Conservation (phyloP, 495 filamentous ascomycete species). For the Tricharina praecox region DNA sequence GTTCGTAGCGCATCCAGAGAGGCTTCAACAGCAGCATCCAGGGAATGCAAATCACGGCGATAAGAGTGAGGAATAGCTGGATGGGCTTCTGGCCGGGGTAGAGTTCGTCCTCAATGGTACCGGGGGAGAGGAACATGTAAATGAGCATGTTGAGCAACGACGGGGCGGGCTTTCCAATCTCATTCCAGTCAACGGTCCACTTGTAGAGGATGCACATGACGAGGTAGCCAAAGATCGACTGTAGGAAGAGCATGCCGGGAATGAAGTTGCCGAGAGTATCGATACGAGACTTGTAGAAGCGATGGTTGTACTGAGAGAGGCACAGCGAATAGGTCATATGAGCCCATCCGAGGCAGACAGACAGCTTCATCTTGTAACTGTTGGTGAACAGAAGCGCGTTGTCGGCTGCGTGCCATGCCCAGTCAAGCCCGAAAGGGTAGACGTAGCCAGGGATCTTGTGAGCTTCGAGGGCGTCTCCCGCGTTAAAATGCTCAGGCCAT, state of each 20-base stretch:
- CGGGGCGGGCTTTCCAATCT: slow-evolving; percentile 48
- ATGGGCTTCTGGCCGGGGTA: slow-evolving; percentile 59
- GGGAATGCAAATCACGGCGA: slow-evolving; percentile 75
- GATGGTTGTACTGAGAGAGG: slow-evolving; percentile 80
- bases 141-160: slow-evolving; percentile 96
- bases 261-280: slow-evolving; percentile 96
- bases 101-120: slow-evolving; percentile 48
- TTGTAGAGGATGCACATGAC: slow-evolving; percentile 91
- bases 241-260: slow-evolving; percentile 98
- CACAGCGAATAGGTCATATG: slow-evolving; percentile 98
- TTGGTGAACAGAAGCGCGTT: slow-evolving; percentile 90
- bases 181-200: slow-evolving; percentile 81
- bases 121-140: slow-evolving; percentile 94
- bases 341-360: slow-evolving; percentile 84
- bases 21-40: slow-evolving; percentile 89
- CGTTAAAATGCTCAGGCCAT: slow-evolving; percentile 52
- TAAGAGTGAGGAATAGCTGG: slow-evolving; percentile 61
- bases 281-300: slow-evolving; percentile 81
- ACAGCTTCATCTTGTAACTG: slow-evolving; percentile 99
- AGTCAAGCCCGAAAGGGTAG: slow-evolving; percentile 92
- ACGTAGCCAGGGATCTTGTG: slow-evolving; percentile 47
- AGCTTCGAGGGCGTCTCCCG: slow-evolving; percentile 44
- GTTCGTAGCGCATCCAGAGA: slow-evolving; percentile 77
- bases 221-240: slow-evolving; percentile 94
- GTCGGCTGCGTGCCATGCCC: slow-evolving; percentile 88